Evolutionary conservation across 2,329 filamentous ascomycete genomes (phyloP).

Genomic region (Coleophoma cylindrospora): DNA sequence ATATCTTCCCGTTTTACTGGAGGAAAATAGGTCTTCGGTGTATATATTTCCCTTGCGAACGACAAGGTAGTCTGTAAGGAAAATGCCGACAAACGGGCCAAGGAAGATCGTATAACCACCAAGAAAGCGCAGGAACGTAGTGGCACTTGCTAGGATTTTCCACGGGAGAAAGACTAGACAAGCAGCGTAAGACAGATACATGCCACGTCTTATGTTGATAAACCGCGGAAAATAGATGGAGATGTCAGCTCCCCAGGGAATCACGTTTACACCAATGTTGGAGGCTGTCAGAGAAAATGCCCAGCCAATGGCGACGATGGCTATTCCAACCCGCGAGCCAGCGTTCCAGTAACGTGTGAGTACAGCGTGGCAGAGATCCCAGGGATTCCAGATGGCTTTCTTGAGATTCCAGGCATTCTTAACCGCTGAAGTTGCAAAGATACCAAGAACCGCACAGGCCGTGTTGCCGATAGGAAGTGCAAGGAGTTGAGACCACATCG

Average conservation of each 20-base stretch:
- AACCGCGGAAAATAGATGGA: slow-evolving; percentile 1
- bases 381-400: slow-evolving; percentile 9
- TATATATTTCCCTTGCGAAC: slow-evolving; percentile 22
- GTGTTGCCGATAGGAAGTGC: slow-evolving; percentile 33
- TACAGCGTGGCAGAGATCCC: slow-evolving; percentile 7
- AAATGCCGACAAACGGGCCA: slow-evolving; percentile 26
- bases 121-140: slow-evolving; percentile 2
- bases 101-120: slow-evolving; percentile 13
- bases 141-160: slow-evolving; percentile 4
- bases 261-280: slow-evolving; percentile 1
- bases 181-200: slow-evolving; percentile 11
- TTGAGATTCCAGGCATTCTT: slow-evolving; percentile 32
- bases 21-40: slow-evolving; percentile 23
- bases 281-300: slow-evolving; percentile 4
- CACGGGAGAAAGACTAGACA: slow-evolving; percentile 31
- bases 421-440: slow-evolving; percentile 34
- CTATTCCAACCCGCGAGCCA: slow-evolving; percentile 3
- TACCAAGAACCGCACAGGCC: slow-evolving; percentile 33
- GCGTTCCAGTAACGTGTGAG: slow-evolving; percentile 3
- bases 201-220: slow-evolving; percentile 4
- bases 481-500: slow-evolving; percentile 33
- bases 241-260: slow-evolving; percentile 2
- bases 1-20: neutral
- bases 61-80: slow-evolving; percentile 23
- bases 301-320: neutral